Evolutionary conservation across 495 filamentous ascomycete genomes (phyloP).

Genomic region (Penicillium nucicola): DNA sequence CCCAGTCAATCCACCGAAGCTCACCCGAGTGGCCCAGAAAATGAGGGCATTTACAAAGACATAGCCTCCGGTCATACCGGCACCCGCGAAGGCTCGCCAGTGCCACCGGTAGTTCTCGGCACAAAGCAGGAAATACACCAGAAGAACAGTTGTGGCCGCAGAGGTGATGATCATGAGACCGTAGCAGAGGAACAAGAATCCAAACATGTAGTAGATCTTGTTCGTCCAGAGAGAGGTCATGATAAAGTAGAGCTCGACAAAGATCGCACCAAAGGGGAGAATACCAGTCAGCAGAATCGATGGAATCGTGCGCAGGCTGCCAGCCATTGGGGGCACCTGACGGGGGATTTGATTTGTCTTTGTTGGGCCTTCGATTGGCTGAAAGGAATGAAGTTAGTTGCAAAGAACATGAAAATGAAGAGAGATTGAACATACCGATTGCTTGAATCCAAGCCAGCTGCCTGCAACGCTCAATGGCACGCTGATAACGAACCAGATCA

Average conservation of each 20-base stretch:
- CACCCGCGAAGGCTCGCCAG: constrained; percentile 87
- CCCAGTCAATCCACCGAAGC: constrained; percentile 77
- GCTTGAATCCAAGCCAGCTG: constrained; percentile 87
- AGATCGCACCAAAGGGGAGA: constrained; percentile 92
- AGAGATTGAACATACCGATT: constrained; percentile 36
- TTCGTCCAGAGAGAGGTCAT: constrained; percentile 97
- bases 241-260: constrained; percentile 97
- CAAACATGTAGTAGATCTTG: constrained; percentile 99
- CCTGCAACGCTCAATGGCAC: constrained; percentile 87
- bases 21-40: constrained; percentile 83
- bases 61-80: constrained; percentile 82
- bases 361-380: constrained; percentile 71
- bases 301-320: constrained; percentile 78
- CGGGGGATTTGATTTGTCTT: constrained; percentile 97
- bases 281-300: constrained; percentile 88
- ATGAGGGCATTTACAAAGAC: constrained; percentile 85
- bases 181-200: constrained; percentile 96
- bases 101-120: constrained; percentile 99
- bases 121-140: constrained; percentile 93
- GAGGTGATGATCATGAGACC: constrained; percentile 96
- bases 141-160: constrained; percentile 83
- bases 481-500: constrained; percentile 95
- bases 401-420: not conserved
- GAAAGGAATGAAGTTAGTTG: constrained; percentile 11
- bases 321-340: constrained; percentile 81